Evolutionary conservation across 129 eudicot species (phyloP), one percentile per base, ranked within the genome.

Genomic region (Erigeron canadensis): DNA sequence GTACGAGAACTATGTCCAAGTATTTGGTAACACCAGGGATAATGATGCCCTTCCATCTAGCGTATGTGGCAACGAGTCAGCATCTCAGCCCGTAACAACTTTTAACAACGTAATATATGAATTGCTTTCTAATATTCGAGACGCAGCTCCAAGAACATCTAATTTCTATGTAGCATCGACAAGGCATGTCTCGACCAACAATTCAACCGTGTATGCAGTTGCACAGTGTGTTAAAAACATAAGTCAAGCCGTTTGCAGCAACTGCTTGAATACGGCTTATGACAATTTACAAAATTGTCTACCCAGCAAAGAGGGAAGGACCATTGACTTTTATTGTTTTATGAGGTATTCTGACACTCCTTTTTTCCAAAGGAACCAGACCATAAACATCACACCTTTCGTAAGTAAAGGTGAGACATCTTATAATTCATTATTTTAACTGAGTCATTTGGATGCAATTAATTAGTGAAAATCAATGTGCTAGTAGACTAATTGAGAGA

Each of bases 301-400:
- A 8, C 92, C 92, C 2, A 22, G 40, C 3, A 28, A 28, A 28
- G 34, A 28, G 1, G 34, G 34, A 28, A 28, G 34, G 34, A 3
- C 84, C 63, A 28, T 79, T 40, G 83, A 81, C 58, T 79, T 82
- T 0, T 85, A 79, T 13, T 84, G 92, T 64, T 84, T 84, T 50
- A 12, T 87, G 66, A 79, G 88, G 75, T 87, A 76, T 44, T 87
- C 92, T 0, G 80, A 60, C 10, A 71, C 75, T 0, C 42, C 88
- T 2, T 87, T 84, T 58, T 87, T 87, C 39, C 15, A 78, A 2
- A 80, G 61, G 17, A 84, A 87, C 69, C 86, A 87, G 76, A 87
- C 85, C 1, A 74, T 65, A 2, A 37, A 74, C 18, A 79, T 87
- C 73, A 17, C 65, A 43, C 82, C 91, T 50, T 83, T 77, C 70